phyloP scores from a whole-genome alignment of 2,329 filamentous ascomycete genomes.

The Xylariaceae sp. region DNA sequence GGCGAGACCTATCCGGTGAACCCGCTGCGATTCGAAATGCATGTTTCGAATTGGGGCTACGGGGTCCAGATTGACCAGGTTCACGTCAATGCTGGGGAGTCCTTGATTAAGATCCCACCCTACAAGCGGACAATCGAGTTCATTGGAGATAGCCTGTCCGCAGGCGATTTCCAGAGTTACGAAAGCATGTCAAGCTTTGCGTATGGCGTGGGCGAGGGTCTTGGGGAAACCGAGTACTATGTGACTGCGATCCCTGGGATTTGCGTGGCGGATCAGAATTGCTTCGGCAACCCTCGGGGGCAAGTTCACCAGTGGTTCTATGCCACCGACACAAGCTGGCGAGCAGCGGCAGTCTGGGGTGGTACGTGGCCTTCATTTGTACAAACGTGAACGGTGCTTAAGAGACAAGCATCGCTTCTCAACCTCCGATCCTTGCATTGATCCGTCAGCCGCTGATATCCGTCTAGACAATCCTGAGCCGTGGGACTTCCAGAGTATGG shows the following conservation, averaged over 20 bases:
- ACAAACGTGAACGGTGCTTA: neutral
- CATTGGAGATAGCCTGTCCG: constrained; percentile 46
- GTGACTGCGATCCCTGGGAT: constrained; percentile 57
- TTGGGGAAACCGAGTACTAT: constrained; percentile 56
- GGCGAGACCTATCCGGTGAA: constrained; percentile 41
- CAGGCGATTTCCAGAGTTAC: constrained; percentile 55
- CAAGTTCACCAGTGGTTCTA: constrained; percentile 56
- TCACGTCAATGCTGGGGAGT: constrained; percentile 43
- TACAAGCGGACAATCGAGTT: constrained; percentile 40
- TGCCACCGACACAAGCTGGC: constrained; percentile 49
- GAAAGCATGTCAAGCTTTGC: constrained; percentile 55
- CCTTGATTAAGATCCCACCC: constrained; percentile 42
- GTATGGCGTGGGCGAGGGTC: constrained; percentile 51
- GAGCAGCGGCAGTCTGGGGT: constrained; percentile 42
- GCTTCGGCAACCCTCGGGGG: constrained; percentile 49
- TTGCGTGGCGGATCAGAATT: constrained; percentile 52
- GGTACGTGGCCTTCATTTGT: constrained; percentile 30
- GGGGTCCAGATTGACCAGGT: constrained; percentile 54
- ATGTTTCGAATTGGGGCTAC: constrained; percentile 59
- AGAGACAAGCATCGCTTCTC: neutral
- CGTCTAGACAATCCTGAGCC: constrained; percentile 39
- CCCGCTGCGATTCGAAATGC: constrained; percentile 51
- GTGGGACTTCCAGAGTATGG: constrained; percentile 43
- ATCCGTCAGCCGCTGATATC: constrained; percentile 4
- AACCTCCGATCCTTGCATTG: neutral